These are phyloP conservation scores for Mycena citricolor DNA, from an alignment of 1,284 basidiomycete species.

Conservation along the genomic window DNA sequence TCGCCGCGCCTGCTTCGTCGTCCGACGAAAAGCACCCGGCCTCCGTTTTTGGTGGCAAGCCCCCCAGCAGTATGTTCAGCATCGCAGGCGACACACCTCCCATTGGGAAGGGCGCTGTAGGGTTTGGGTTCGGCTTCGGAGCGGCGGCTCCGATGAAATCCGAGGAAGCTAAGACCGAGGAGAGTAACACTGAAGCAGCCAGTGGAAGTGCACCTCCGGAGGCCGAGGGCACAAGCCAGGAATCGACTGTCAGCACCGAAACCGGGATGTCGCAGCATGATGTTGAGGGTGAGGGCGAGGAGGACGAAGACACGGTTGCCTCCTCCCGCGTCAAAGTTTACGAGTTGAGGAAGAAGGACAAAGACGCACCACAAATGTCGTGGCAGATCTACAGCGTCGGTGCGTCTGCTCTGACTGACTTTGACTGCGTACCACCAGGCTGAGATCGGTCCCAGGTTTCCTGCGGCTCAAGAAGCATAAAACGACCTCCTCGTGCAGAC, in stretches of 20 bases:
- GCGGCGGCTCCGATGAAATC: not conserved
- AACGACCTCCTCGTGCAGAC: constrained; percentile 49
- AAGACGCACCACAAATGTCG: too few relatives aligned
- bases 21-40: not conserved
- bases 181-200: not conserved
- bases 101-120: too few relatives aligned
- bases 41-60: constrained; percentile 16
- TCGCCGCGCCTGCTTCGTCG: not conserved
- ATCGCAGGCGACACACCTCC: not conserved
- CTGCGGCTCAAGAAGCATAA: constrained; percentile 73
- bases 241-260: constrained; percentile 23
- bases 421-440: constrained; percentile 29
- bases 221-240: constrained; percentile 36
- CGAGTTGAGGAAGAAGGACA: constrained; percentile 58
- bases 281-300: constrained; percentile 77
- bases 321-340: constrained; percentile 64
- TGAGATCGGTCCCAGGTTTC: too few relatives aligned
- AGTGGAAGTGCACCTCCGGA: constrained; percentile 32
- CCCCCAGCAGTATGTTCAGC: not conserved
- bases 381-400: too few relatives aligned
- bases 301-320: constrained; percentile 73
- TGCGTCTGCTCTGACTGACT: constrained; percentile 12
- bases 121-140: constrained; percentile 1
- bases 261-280: constrained; percentile 49
- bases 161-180: not conserved